Base-by-base conservation (phyloP, 2,329 filamentous ascomycete species). In the Paracoccidioides brasiliensis region DNA sequence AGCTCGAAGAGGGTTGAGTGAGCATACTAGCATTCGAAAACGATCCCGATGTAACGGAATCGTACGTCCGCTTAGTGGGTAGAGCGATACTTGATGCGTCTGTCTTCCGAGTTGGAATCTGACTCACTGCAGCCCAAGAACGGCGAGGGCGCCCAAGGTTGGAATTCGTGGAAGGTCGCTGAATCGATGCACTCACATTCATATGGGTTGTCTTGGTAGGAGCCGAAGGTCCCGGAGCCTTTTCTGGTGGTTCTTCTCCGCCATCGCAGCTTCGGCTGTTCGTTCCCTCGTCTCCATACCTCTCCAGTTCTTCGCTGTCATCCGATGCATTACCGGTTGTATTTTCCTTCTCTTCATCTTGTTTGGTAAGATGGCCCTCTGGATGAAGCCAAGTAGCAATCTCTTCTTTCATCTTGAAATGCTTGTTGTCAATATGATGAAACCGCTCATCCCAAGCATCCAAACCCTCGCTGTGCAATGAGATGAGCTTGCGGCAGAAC, bases 341-440 rank as follows among this genome's bases (percentile, higher is more conserved):
- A 8, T 28, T 10, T 22, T 12, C 49, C 22, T 30, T 32, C 10
- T 41, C 38, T 32, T 33, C 28, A 52, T 15, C 30, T n/a, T 41
- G 5, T 38, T 42, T 42, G 37, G 49, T 52, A n/a, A 40, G 15
- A 30, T 33, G 15, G 2, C 63, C 62, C 2, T 60, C 63, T 2
- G 64, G 63, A 4, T 64, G 64, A 41, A 66, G 41, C 71, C 71
- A 73, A 40, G 66, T 60, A 5, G 56, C 62, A 28, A 72, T 70
- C 5, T 62, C 60, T 53, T 69, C 58, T 3, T 69, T 69, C 53
- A 70, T 68, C 49, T 67, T 70, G 55, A 73, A 75, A 61, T 76
- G 74, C 52, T 70, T 60, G 14, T 79, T 68, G 57, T 90, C 88
- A 60, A 95, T 90, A 64, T 95, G 89, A 61, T 90, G 74, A 60